Percentiles rank a stretch among this genome's conserved stretches.
phyloP scores from a whole-genome alignment of 306 rosid genomes.

The Cicer judaicum region DNA sequence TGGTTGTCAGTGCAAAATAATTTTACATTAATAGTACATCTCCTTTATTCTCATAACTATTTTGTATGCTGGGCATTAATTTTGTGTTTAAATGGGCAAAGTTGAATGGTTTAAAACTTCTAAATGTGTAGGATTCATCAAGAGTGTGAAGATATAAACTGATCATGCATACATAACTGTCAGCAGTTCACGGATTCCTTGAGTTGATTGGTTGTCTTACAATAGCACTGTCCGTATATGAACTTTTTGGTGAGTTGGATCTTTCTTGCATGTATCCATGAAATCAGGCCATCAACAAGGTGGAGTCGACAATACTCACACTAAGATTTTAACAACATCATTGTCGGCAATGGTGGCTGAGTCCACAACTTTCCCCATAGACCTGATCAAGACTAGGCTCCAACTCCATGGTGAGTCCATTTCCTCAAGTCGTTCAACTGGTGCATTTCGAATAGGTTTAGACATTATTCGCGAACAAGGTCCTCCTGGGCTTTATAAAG shows the following conservation, averaged over 20 bases:
- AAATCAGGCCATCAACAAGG: slow-evolving; percentile 45
- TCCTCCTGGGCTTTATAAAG: slow-evolving; percentile 72
- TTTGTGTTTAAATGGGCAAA: not conserved
- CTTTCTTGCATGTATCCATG: slow-evolving; percentile 45
- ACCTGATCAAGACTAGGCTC: slow-evolving; percentile 83
- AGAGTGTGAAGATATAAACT: not conserved
- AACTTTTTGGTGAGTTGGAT: slow-evolving; percentile 20
- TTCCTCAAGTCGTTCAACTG: slow-evolving; percentile 54
- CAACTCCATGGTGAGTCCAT: slow-evolving; percentile 81
- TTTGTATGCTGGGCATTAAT: not conserved
- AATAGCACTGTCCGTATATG: not conserved
- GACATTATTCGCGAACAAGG: slow-evolving; percentile 68
- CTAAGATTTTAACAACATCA: slow-evolving; percentile 66
- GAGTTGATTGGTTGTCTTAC: not conserved
- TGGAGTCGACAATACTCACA: slow-evolving; percentile 44
- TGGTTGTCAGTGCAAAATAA: too few relatives aligned
- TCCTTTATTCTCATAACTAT: not conserved
- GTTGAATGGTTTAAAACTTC: not conserved
- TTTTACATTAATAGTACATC: too few relatives aligned
- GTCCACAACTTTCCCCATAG: slow-evolving; percentile 84
- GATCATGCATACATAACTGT: slow-evolving; percentile 23
- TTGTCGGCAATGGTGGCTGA: slow-evolving; percentile 88
- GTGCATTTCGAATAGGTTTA: slow-evolving; percentile 64
- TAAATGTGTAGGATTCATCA: slow-evolving; percentile 35
- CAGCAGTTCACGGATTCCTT: slow-evolving; percentile 4